Base-by-base conservation (phyloP, 352 stramenopile genomes). In the Salisapilia sapeloensis region DNA sequence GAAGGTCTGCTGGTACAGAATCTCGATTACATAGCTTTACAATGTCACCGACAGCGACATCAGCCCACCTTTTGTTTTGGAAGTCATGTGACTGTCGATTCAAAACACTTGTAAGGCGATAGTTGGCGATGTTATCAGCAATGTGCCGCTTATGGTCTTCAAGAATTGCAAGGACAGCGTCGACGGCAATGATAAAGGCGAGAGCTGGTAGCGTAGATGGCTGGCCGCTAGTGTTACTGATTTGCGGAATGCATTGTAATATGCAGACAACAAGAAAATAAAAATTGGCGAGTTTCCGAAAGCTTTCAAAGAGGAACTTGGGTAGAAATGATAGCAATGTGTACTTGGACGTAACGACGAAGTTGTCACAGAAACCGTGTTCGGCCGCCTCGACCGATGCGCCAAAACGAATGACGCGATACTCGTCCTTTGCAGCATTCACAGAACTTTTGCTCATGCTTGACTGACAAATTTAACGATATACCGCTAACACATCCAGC, bases 211-310 rank as follows among this genome's bases (percentile, higher is more conserved):
- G 46, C 16, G 82, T 93, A 2, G 83, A 84, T 6, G 84, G 81
- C 21, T 84, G 62, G 8, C 74, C 70, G 22, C 61, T 61, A 6
- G 85, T 95, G 54, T 95, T 95, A 37, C 72, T 93, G 55, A 96
- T 94, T 20, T 64, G 38, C 15, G 75, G 75, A 42, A 95, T 85
- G 24, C 62, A 80, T 31, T 93, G 76, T 33, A 89, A 49, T 18
- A 78, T 80, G 18, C 74, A 89, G 41, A 96, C 83, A 33, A 89
- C 25, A 13, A 96, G 57, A 46, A 96, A 96, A 56, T 96, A 96
- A 27, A 92, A 47, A 24, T 96, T 96, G 19, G 84, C 85, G 24
- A 94, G 60, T 47, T 94, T 93, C 16, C 70, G 70, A 43, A 89
- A 89, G 21, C 61, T 81, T 50, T 95, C 82, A 29, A 90, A 87